Conservation (phyloP, 345 rosid genomes). For the Heritiera fomes region DNA sequence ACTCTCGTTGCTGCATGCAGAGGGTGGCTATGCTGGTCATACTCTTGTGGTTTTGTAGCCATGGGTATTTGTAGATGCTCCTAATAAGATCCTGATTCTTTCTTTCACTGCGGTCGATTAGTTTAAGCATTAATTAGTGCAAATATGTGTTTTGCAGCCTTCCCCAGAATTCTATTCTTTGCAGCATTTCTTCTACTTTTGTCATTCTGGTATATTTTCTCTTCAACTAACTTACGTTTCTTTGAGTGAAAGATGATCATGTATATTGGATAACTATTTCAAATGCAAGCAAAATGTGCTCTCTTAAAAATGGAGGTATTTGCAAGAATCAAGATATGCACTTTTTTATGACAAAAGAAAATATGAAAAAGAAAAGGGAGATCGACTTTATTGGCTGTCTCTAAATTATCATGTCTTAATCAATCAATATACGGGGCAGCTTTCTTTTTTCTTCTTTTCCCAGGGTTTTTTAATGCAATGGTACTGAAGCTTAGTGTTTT, state of each 20-base stretch:
- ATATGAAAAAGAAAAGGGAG: background rate
- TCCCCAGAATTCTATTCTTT: slow-evolving; percentile 56
- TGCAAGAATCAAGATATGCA: slow-evolving; percentile 3
- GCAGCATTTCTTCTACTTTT: slow-evolving; percentile 65
- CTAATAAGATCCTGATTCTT: background rate
- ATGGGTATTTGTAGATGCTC: slow-evolving; percentile 50
- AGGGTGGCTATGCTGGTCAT: slow-evolving; percentile 60
- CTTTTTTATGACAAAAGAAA: background rate
- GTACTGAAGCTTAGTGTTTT: slow-evolving; percentile 9
- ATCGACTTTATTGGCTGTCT: background rate
- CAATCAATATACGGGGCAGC: background rate
- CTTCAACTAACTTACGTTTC: background rate
- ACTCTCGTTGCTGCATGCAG: slow-evolving; percentile 52
- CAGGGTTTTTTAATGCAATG: background rate
- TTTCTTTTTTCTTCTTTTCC: slow-evolving; percentile 7
- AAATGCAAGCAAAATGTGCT: background rate
- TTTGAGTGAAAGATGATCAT: background rate
- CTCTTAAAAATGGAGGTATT: background rate
- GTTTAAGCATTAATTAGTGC: slow-evolving; percentile 23
- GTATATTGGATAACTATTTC: background rate
- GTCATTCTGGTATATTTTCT: slow-evolving; percentile 61
- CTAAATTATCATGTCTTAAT: background rate
- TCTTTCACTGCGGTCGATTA: background rate
- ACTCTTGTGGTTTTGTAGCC: slow-evolving; percentile 59
- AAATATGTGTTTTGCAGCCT: slow-evolving; percentile 43